Evolutionary conservation across 2,329 filamentous ascomycete species (phyloP), one percentile per base, ranked within the genome.

Genomic region (Aurifilum marmelostoma): DNA sequence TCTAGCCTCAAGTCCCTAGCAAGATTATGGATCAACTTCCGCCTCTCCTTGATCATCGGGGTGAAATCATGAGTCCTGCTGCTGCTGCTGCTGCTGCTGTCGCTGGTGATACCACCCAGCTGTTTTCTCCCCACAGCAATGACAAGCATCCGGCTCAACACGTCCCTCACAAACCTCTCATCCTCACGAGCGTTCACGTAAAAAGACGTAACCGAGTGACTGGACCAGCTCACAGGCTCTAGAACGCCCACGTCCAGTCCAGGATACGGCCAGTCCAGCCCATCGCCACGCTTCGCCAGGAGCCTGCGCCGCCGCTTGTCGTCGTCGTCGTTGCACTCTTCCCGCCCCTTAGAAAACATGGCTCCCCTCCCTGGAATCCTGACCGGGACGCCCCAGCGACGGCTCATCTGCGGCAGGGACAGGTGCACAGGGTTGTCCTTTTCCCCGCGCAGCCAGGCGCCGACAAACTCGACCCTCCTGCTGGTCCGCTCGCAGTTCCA

Each of bases 11-110:
- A n/a, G 29, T 67, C 66, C 39, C 16, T 39, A 1, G 66, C 61
- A 9, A 67, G 37, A 24, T 24, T 21, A 43, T 67, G 66, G 11
- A 65, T 21, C 52, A 67, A 50, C 12, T 18, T 7, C 3, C 66
- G 52, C 39, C 60, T 41, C 50, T 21, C 29, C 12, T 7, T 50
- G 8, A 39, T 3, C 50, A 60, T 47, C 14, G 60, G 50, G 18
- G n/a, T 47, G 50, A 64, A 67, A 14, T 67, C 66, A 32, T 43
- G 14, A 27, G 21, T 32, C 8, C 14, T 47, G 43, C 43, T 47
- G 43, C 34, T 4, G 34, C 34, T 34, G 34, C 34, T 47, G 43
- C 18, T 47, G 43, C 14, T 47, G 43, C 18, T 47, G 43, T 11
- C 18, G 1, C 27, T 11, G 37, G 21, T 21, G 0, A 21, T 11